phyloP scores from a whole-genome alignment of 2,329 filamentous ascomycete species.

The Epichloe festucae region DNA sequence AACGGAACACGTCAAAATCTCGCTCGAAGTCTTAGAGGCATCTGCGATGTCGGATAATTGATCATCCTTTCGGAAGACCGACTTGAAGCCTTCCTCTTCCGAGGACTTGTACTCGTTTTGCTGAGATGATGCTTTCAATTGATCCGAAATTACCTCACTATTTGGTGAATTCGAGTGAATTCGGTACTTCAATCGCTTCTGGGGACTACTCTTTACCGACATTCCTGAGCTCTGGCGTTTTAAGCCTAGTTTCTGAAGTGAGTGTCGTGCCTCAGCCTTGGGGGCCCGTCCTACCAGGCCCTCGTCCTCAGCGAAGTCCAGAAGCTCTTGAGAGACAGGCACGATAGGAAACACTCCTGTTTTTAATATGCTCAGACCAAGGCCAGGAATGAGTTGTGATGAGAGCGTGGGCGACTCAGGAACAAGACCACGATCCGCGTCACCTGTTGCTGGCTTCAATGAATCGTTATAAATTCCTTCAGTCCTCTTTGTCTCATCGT shows the following conservation, averaged over 20 bases:
- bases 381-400: conserved; percentile 15
- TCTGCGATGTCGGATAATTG: neutral
- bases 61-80: neutral
- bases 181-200: neutral
- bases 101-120: neutral
- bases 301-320: conserved; percentile 27
- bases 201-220: neutral
- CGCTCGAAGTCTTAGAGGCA: neutral
- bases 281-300: conserved; percentile 16
- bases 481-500: neutral
- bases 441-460: neutral
- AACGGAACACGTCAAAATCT: neutral
- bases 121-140: neutral
- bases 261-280: conserved; percentile 2
- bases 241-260: neutral
- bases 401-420: neutral
- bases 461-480: neutral
- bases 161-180: neutral
- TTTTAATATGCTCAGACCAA: conserved; percentile 30
- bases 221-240: neutral
- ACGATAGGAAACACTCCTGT: conserved; percentile 24
- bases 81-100: neutral
- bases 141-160: neutral
- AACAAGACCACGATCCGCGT: neutral
- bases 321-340: conserved; percentile 23